These are phyloP conservation scores for Monosporozyma aquatica DNA, from an alignment of 805 yeast species.

Conservation along the genomic window DNA sequence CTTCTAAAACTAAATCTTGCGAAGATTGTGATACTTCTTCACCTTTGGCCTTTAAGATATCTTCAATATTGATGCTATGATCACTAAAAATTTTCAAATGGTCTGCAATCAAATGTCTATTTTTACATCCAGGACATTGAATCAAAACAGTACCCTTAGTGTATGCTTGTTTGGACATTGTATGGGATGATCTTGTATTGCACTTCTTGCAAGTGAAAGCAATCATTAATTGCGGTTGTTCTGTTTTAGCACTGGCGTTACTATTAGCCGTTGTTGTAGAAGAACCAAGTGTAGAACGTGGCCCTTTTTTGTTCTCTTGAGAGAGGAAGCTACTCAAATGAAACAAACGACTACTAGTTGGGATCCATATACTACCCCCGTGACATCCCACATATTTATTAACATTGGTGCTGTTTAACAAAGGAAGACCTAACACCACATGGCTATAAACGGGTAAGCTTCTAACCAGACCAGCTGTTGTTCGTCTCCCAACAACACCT, in stretches of 20 bases:
- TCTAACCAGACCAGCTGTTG: background rate
- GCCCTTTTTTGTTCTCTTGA: too few species aligned
- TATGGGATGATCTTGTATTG: slow-evolving; percentile 72
- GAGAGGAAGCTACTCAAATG: too few species aligned
- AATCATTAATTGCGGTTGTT: slow-evolving; percentile 72
- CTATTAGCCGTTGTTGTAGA: slow-evolving; percentile 1
- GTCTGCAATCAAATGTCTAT: slow-evolving; percentile 86
- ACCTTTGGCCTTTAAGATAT: slow-evolving; percentile 66
- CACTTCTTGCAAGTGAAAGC: slow-evolving; percentile 92
- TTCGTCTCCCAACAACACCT: background rate
- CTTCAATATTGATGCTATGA: slow-evolving; percentile 61
- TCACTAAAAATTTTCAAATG: slow-evolving; percentile 79
- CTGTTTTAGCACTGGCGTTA: slow-evolving; percentile 26
- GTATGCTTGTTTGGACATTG: slow-evolving; percentile 90
- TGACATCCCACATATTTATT: too few species aligned
- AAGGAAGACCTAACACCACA: too few species aligned
- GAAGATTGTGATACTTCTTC: slow-evolving; percentile 57
- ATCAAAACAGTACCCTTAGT: slow-evolving; percentile 77
- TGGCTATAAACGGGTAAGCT: too few species aligned
- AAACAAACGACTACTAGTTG: too few species aligned
- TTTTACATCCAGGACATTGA: slow-evolving; percentile 86
- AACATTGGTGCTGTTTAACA: too few species aligned
- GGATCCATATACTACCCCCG: too few species aligned
- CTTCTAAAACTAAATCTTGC: slow-evolving; percentile 51
- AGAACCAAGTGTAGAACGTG: too few species aligned